A percentile compares a stretch with the other conserved stretches of the same genome.
Evolutionary conservation across 2,329 filamentous ascomycete genomes (phyloP).

Genomic region (Exophiala calicioides): DNA sequence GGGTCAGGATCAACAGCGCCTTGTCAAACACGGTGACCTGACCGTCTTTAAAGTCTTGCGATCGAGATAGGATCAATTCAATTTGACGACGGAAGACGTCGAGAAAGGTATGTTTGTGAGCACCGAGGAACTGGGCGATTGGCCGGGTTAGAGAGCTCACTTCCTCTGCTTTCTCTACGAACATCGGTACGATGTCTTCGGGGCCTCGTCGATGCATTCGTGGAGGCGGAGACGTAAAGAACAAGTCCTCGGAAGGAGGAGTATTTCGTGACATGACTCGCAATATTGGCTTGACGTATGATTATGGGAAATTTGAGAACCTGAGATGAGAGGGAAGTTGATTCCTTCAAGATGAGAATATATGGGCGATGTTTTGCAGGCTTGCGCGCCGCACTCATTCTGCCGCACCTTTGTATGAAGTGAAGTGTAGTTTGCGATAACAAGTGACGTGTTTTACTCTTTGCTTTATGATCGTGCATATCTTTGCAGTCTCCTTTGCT

Average conservation of each 20-base stretch:
- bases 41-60: constrained; percentile 37
- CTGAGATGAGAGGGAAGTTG: no score
- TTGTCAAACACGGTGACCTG: constrained; percentile 46
- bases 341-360: not conserved
- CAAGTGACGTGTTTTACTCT: no score
- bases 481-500: no score
- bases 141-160: constrained; percentile 33
- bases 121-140: constrained; percentile 36
- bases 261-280: not conserved
- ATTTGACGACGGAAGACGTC: constrained; percentile 40
- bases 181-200: constrained; percentile 28
- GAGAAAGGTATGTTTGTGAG: constrained; percentile 34
- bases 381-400: no score
- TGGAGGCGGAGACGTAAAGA: constrained; percentile 20
- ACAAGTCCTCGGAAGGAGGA: constrained; percentile 5
- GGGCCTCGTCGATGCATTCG: not conserved
- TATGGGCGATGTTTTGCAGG: no score
- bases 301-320: no score
- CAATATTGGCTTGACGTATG: no score
- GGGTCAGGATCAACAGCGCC: constrained; percentile 39
- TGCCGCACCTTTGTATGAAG: no score
- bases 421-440: no score
- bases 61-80: constrained; percentile 39
- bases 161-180: constrained; percentile 35
- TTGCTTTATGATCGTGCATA: no score